Evolutionary conservation across 2,329 filamentous ascomycete species (phyloP).

Genomic region (Biscogniauxia marginata): DNA sequence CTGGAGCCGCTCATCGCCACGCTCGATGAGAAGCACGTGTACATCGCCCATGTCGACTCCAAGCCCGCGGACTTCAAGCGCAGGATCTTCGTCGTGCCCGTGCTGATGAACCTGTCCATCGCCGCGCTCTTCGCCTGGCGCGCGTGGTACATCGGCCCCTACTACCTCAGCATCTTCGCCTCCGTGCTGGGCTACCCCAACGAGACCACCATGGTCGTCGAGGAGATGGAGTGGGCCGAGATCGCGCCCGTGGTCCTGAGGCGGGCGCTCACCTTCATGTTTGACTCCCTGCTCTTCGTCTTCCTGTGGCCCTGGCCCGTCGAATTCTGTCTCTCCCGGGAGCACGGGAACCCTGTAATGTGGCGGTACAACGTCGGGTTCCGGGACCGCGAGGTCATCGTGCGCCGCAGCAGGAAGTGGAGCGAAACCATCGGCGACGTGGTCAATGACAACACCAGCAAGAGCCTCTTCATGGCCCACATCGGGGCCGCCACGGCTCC

Average conservation of each 20-base stretch:
- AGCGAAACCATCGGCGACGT: conserved; percentile 59
- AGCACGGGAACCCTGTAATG: conserved; percentile 58
- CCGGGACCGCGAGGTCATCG: conserved; percentile 74
- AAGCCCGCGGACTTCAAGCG: conserved; percentile 70
- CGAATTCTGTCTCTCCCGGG: conserved; percentile 64
- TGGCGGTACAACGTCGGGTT: conserved; percentile 81
- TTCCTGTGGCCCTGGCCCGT: conserved; percentile 73
- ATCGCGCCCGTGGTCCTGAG: conserved; percentile 56
- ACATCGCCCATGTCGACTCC: conserved; percentile 80
- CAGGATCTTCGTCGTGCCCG: conserved; percentile 78
- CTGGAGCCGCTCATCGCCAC: conserved; percentile 65
- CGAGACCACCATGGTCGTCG: conserved; percentile 62
- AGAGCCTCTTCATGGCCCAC: conserved; percentile 58
- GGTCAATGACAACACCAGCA: conserved; percentile 45
- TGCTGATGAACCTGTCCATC: conserved; percentile 72
- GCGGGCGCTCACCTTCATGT: conserved; percentile 64
- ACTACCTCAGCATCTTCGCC: conserved; percentile 67
- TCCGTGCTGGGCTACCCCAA: conserved; percentile 66
- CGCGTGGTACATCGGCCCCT: conserved; percentile 65
- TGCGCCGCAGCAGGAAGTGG: conserved; percentile 76
- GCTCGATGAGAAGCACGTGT: conserved; percentile 69
- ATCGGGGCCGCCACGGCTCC: conserved; percentile 69
- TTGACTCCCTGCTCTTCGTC: conserved; percentile 70
- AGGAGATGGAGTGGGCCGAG: conserved; percentile 53
- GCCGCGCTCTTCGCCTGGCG: conserved; percentile 65